Conservation (phyloP, 2,329 filamentous ascomycete species). For the Acarospora socialis region DNA sequence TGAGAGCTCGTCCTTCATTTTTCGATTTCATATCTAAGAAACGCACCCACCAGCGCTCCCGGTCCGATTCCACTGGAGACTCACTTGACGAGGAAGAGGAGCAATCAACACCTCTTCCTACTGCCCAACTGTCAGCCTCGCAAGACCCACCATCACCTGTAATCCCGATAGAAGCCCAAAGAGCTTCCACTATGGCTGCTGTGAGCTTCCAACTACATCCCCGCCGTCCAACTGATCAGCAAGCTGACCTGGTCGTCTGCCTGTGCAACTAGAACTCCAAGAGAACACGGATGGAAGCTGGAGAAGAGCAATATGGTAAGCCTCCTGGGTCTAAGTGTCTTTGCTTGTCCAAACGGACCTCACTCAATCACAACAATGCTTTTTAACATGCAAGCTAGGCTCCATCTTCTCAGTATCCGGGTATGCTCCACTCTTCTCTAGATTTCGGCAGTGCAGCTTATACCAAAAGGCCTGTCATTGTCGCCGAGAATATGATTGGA, state of each 20-base stretch:
- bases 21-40: constrained; percentile 44
- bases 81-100: constrained; percentile 25
- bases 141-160: constrained; percentile 22
- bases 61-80: constrained; percentile 16
- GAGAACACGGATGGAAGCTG: constrained; percentile 30
- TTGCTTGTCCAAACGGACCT: constrained; percentile 8
- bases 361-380: constrained; percentile 8
- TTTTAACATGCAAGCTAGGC: constrained; percentile 33
- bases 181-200: constrained; percentile 22
- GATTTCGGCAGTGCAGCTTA: constrained; percentile 8
- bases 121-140: constrained; percentile 21
- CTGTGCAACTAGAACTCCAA: constrained; percentile 27
- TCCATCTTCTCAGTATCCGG: constrained; percentile 60
- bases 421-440: constrained; percentile 27
- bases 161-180: constrained; percentile 13
- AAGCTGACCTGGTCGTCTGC: constrained; percentile 25
- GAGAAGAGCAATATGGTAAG: constrained; percentile 44
- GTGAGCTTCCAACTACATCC: constrained; percentile 8
- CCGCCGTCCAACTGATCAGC: constrained; percentile 15
- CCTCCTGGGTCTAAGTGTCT: constrained; percentile 1
- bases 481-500: constrained; percentile 96
- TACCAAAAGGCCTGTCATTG: constrained; percentile 63
- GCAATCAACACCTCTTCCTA: constrained; percentile 31
- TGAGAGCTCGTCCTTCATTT: constrained; percentile 46
- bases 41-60: constrained; percentile 29